A percentile compares a stretch with the other conserved stretches of the same genome.
Evolutionary conservation across 345 rosid species (phyloP).

Genomic region (Rubroshorea leprosula): DNA sequence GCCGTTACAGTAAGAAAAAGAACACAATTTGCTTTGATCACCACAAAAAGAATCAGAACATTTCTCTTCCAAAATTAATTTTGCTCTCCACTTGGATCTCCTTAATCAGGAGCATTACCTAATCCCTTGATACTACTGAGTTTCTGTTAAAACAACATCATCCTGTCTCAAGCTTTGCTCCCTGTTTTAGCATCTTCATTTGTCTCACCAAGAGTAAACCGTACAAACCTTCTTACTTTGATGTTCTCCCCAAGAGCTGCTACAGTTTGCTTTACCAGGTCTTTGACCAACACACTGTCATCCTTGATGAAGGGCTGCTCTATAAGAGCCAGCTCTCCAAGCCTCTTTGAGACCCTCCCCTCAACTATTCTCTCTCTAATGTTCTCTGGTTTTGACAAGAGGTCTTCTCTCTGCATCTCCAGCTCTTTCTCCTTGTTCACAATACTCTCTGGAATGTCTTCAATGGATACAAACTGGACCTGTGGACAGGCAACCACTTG

Average conservation of each 20-base stretch:
- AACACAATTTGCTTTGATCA: constrained; percentile 11
- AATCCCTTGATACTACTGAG: not conserved
- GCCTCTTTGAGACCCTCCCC: constrained; percentile 81
- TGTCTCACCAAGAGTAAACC: constrained; percentile 73
- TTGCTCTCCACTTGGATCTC: not conserved
- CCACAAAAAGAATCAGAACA: constrained; percentile 15
- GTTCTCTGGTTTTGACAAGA: constrained; percentile 80
- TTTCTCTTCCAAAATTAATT: constrained; percentile 23
- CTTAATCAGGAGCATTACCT: not conserved
- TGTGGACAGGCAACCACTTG: constrained; percentile 86
- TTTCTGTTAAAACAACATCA: not conserved
- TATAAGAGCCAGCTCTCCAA: constrained; percentile 69
- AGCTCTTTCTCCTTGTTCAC: constrained; percentile 68
- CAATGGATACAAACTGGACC: constrained; percentile 66
- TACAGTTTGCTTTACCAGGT: constrained; percentile 69
- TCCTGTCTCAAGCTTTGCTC: constrained; percentile 14
- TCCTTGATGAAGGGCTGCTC: constrained; percentile 79
- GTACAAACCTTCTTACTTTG: constrained; percentile 60
- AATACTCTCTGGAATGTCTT: constrained; percentile 54
- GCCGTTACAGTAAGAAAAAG: not conserved
- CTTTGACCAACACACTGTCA: constrained; percentile 68
- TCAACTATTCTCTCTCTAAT: constrained; percentile 81
- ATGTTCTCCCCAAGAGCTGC: constrained; percentile 94
- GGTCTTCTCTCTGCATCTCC: constrained; percentile 94
- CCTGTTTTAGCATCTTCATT: constrained; percentile 22